Evolutionary conservation across 805 yeast genomes (phyloP), one percentile per base, ranked within the genome.

Genomic region (Lachancea lanzarotensis): DNA sequence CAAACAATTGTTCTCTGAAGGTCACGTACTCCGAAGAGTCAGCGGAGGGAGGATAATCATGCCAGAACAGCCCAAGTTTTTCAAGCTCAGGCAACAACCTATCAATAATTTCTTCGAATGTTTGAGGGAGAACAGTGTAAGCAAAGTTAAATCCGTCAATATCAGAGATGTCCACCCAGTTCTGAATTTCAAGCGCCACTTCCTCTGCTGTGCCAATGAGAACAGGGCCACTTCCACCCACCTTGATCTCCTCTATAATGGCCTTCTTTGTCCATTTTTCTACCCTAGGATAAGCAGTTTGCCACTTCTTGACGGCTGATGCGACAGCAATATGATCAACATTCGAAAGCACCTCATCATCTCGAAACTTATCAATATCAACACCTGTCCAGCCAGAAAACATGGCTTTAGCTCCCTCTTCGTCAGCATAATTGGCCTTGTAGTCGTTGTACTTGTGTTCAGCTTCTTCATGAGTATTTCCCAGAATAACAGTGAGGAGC

Each of bases 71-170:
- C 2, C 69, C 70, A 36, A 68, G 55, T 16, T 43, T 48, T 48
- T 59, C 60, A 34, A 67, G 53, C 43, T 60, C 71, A 8, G 72
- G 71, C 29, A 67, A 45, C 35, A 68, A 52, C 27, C 48, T 48
- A 11, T 68, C 63, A 20, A 68, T 68, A 35, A 70, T 50, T 12
- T 71, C 72, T 46, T 66, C 67, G 38, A 65, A 60, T 3, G 67
- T 51, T 3, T 65, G 68, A 18, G 71, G 72, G 17, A 59, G 51
- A 9, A 67, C 56, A 1, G 72, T 65, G 48, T 68, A 65, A 2
- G 66, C 62, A 37, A 71, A 53, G 45, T 71, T 71, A 51, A 71
- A 69, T 0, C 75, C 75, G 48, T 71, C 76, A 19, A 71, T 61
- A 38, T 64, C 72, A 15, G 68, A 59, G 18, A 60, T 56, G 11